Base-by-base conservation (phyloP, 257 asterid species). In the Nyctanthes arbortristis region DNA sequence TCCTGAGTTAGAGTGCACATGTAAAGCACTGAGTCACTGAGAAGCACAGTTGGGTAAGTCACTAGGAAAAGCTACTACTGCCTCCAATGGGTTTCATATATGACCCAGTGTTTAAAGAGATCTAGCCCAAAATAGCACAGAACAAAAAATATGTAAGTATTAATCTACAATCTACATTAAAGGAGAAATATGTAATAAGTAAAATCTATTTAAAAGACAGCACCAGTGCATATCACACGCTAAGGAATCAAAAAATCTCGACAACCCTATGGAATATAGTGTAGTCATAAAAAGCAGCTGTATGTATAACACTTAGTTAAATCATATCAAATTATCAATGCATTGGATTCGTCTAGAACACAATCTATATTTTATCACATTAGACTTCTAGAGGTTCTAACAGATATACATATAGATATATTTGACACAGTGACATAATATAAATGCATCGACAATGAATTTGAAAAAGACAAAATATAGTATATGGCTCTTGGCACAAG, bases 401-500 rank as follows among this genome's bases (percentile, higher is more conserved):
- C 8, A 37, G 11, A 63, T 35, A 72, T 13, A 55, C 27, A 22
- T 52, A 63, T 35, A 72, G 7, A 55, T 27, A 22, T 52, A 29
- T 49, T 27, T 24, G 30, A 24, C 14, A 22, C 16, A 8, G 9
- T 52, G 59, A 20, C 3, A 24, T 2, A 52, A 52, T n/a, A 24
- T 20, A 52, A 52, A 24, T 52, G 59, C 71, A 66, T 3, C 34
- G 64, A 47, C 20, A 13, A 2, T 20, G 28, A 77, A 56, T 14
- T n/a, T 10, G 31, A 58, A 22, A 45, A 43, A 49, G 34, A 35
- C 14, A 3, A 35, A 24, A 37, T 8, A 49, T 25, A n/a, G 22
- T 36, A 24, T 20, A 7, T 67, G n/a, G n/a, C n/a, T n/a, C n/a
- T 27, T 16, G 59, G 10, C 65, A 67, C 31, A 52, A 22, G 59